Conservation (phyloP, 176 grass and related monocot species). For the Carex parvula region DNA sequence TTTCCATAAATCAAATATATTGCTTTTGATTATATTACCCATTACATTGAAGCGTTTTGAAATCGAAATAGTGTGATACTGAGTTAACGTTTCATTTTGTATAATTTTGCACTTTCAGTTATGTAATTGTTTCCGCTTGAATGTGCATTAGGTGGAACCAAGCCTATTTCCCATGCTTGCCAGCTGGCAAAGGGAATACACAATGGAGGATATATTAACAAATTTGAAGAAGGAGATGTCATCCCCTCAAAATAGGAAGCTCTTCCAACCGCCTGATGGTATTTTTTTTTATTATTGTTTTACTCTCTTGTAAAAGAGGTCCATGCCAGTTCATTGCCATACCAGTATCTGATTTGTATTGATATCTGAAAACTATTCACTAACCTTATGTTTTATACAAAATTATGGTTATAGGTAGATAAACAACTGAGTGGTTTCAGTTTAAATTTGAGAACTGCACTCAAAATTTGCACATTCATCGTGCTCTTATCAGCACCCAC, state of each 20-base stretch:
- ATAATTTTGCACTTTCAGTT: constrained; percentile 8
- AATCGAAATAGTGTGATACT: constrained; percentile 56
- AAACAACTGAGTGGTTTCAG: background rate
- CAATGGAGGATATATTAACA: constrained; percentile 81
- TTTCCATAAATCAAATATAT: background rate
- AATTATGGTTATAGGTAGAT: background rate
- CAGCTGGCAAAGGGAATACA: constrained; percentile 74
- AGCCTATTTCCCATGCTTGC: constrained; percentile 76
- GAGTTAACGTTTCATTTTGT: constrained; percentile 28
- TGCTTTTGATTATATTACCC: background rate
- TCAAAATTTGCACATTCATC: background rate
- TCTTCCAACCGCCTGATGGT: constrained; percentile 81
- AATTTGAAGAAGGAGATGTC: constrained; percentile 89
- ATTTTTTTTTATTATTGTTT: constrained; percentile 19
- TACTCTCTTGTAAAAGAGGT: background rate
- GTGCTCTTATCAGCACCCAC: background rate
- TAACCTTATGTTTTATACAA: background rate
- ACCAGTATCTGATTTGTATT: background rate
- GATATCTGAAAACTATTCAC: background rate
- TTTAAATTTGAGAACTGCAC: background rate
- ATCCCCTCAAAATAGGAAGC: constrained; percentile 73
- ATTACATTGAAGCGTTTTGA: background rate
- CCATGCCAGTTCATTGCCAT: background rate
- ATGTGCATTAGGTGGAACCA: constrained; percentile 72
- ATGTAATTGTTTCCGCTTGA: constrained; percentile 18